Conservation (phyloP, 352 stramenopile species). For the Phytophthora colocasiae region DNA sequence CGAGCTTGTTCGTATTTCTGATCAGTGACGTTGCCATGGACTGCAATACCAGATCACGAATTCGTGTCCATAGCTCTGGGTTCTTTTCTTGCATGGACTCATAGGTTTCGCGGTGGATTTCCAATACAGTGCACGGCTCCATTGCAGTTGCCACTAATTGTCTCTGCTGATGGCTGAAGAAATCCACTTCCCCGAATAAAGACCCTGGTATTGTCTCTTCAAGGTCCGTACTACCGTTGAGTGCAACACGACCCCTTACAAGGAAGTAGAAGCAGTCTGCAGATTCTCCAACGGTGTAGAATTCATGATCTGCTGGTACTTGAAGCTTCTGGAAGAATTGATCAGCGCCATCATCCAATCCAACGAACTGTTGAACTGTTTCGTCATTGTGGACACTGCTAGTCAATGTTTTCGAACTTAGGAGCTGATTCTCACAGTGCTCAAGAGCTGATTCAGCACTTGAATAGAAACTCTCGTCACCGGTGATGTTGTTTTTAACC, state of each 20-base stretch:
- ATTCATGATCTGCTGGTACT: constrained; percentile 56
- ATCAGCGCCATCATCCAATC: constrained; percentile 18
- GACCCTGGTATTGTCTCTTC: constrained; percentile 43
- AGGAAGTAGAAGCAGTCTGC: constrained; percentile 74
- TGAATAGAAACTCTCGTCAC: constrained; percentile 53
- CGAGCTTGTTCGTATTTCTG: constrained; percentile 8
- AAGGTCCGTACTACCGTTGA: constrained; percentile 44
- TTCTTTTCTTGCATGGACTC: constrained; percentile 54
- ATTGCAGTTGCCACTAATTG: constrained; percentile 49
- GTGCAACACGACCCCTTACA: constrained; percentile 52
- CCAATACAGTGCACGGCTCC: constrained; percentile 59
- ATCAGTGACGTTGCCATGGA: constrained; percentile 68
- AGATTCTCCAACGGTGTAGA: constrained; percentile 60
- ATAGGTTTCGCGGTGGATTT: constrained; percentile 64
- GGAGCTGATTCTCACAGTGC: constrained; percentile 68
- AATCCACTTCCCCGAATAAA: constrained; percentile 84
- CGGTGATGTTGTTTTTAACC: constrained; percentile 67
- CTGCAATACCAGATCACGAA: constrained; percentile 76
- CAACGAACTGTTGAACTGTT: not conserved
- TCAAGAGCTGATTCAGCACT: constrained; percentile 73
- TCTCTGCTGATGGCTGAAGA: constrained; percentile 67
- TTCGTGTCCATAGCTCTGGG: constrained; percentile 58
- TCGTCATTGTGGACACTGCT: constrained; percentile 40
- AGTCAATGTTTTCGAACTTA: constrained; percentile 8
- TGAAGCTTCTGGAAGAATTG: constrained; percentile 55